These are phyloP conservation scores for Larix sibirica DNA, from an alignment of 83 land plant genomes.

Conservation along the genomic window DNA sequence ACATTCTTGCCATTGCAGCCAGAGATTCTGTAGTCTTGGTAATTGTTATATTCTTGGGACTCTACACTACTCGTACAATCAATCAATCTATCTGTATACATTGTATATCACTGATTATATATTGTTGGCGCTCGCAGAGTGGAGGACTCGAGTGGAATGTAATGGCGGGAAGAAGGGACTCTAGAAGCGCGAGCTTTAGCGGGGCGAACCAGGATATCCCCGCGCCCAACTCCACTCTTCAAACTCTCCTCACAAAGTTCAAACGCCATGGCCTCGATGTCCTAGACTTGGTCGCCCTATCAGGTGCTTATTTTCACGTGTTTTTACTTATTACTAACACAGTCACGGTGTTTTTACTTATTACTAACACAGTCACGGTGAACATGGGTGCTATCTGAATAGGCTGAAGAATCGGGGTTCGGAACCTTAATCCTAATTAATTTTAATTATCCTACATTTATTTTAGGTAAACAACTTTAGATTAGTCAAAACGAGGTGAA, in stretches of 20 bases:
- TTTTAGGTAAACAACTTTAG: too few species aligned
- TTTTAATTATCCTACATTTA: too few species aligned
- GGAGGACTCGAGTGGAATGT: conserved; percentile 58
- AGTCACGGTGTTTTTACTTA: too few species aligned
- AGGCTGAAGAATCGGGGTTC: too few species aligned
- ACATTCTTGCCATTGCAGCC: conserved; percentile 49
- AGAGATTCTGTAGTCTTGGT: conserved; percentile 39
- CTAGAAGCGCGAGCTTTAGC: conserved; percentile 37
- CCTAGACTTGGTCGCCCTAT: conserved; percentile 49
- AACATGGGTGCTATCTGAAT: too few species aligned
- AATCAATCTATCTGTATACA: too few species aligned
- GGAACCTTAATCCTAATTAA: too few species aligned
- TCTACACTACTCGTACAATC: neutral
- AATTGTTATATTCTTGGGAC: neutral
- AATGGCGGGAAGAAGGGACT: conserved; percentile 34
- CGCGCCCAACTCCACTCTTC: conserved; percentile 53
- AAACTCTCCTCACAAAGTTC: conserved; percentile 46
- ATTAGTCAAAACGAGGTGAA: too few species aligned
- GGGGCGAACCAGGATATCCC: conserved; percentile 52
- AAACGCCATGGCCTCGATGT: conserved; percentile 41
- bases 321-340: too few species aligned
- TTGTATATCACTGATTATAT: too few species aligned
- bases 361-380: too few species aligned
- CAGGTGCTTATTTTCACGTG: conserved; percentile 28
- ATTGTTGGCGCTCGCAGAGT: conserved; percentile 30